Base-by-base conservation (phyloP, 1,284 basidiomycete species). In the Takashimella koratensis region DNA sequence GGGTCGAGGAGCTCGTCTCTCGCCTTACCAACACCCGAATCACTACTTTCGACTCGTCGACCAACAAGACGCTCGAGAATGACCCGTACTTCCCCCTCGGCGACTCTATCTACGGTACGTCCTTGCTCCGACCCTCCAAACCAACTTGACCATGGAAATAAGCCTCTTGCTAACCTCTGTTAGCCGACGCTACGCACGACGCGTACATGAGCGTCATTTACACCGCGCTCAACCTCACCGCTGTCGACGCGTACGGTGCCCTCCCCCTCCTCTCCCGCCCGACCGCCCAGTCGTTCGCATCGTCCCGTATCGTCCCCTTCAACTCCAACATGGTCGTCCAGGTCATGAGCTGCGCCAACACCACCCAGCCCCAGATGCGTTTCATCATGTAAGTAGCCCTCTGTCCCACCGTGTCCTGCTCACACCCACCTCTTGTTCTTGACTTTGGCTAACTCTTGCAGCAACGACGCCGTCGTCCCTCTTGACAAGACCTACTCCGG, bases 391-490 rank as follows among this genome's bases (percentile, higher is more conserved):
- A n/a, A n/a, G n/a, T n/a, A n/a, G n/a, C 39, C 22, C 12, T 4
- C 16, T 22, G 13, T 5, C 42, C 39, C 25, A 19, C 16, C 19
- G 20, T 19, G 16, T 26, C 8, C 25, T 41, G 13, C 23, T 25
- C 19, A 48, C n/a, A n/a, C n/a, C n/a, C n/a, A n/a, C n/a, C 43
- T 45, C 23, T n/a, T 44, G 23, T 45, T 27, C 22, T 26, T 45
- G 42, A 47, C 16, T 21, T 19, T 24, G 0, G 78, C 88, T 51
- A 82, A 88, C 66, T 82, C 91, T n/a, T n/a, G n/a, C n/a, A n/a
- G n/a, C 72, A 95, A 95, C 76, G 93, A 96, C 68, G 92, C 88
- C 3, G 87, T 93, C 1, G 80, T 84, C 1, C 90, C 93, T 1
- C 80, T 95, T 40, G 86, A 85, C 2, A 83, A 85, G 30, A 81